These are phyloP conservation scores for Rhizopogon vinicolor DNA, from an alignment of 768 basidiomycete genomes.

Conservation along the genomic window DNA sequence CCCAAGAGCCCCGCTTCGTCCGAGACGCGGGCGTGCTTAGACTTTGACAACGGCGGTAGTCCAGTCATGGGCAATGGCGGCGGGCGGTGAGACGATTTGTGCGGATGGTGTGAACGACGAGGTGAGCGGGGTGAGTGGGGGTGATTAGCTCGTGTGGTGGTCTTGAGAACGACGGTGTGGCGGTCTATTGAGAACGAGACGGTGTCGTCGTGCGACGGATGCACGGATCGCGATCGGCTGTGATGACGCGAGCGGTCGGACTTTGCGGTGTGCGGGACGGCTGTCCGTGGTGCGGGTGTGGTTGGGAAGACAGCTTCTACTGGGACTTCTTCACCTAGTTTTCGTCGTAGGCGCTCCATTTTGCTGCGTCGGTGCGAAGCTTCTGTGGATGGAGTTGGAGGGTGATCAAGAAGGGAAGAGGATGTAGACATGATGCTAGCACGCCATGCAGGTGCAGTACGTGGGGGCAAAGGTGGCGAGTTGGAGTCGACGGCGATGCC, in stretches of 20 bases:
- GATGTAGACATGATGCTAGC: constrained; percentile 18
- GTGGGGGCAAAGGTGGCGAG: not conserved
- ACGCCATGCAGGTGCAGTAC: constrained; percentile 9
- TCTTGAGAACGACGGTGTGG: constrained; percentile 16
- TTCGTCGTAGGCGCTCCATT: constrained; percentile 59
- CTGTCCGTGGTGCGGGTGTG: constrained; percentile 4
- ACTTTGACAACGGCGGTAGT: constrained; percentile 18
- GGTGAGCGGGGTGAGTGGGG: constrained; percentile 7
- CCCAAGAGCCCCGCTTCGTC: constrained; percentile 16
- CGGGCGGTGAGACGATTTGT: constrained; percentile 20
- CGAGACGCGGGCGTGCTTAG: constrained; percentile 13
- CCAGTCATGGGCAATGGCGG: constrained; percentile 13
- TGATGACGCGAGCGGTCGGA: not conserved
- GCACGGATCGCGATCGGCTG: constrained; percentile 6
- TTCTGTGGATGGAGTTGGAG: constrained; percentile 28
- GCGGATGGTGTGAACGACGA: constrained; percentile 7
- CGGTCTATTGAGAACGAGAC: constrained; percentile 23
- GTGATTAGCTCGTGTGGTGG: constrained; percentile 12
- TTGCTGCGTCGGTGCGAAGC: constrained; percentile 45
- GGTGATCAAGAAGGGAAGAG: constrained; percentile 17
- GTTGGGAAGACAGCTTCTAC: constrained; percentile 53
- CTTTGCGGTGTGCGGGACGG: constrained; percentile 4
- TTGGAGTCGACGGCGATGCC: constrained; percentile 4
- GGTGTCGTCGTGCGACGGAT: constrained; percentile 12
- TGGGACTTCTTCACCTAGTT: constrained; percentile 61